Evolutionary conservation across 108 stramenopile genomes (phyloP).

Genomic region (Nitzschia sp.): DNA sequence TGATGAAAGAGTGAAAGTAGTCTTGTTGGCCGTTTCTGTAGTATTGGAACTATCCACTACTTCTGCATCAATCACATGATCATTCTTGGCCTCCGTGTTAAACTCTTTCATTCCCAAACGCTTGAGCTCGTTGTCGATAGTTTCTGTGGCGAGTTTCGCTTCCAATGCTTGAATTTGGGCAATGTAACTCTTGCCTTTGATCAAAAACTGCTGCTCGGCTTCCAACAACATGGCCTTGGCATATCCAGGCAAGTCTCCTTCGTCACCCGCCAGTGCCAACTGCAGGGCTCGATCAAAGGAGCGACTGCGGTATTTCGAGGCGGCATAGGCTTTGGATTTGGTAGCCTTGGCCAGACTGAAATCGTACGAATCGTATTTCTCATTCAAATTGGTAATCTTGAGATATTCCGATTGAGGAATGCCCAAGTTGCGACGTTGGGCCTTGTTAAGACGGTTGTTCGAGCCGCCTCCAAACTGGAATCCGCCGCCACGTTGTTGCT

Average conservation of each 20-base stretch:
- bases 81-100: constrained; percentile 32
- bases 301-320: constrained; percentile 48
- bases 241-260: constrained; percentile 24
- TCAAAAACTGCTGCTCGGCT: constrained; percentile 66
- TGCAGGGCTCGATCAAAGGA: constrained; percentile 65
- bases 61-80: constrained; percentile 20
- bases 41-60: constrained; percentile 20
- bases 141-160: constrained; percentile 49
- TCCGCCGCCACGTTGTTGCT: constrained; percentile 6
- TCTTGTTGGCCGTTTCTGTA: constrained; percentile 11
- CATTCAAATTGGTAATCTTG: constrained; percentile 69
- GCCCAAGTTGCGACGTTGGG: constrained; percentile 57
- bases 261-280: constrained; percentile 15
- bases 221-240: constrained; percentile 51
- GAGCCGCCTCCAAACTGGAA: neutral
- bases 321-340: constrained; percentile 65
- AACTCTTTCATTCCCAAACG: constrained; percentile 47
- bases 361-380: constrained; percentile 65
- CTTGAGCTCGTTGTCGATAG: constrained; percentile 65
- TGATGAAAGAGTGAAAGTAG: neutral
- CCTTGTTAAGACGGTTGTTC: constrained; percentile 9
- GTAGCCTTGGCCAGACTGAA: constrained; percentile 74
- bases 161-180: constrained; percentile 37
- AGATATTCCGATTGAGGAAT: constrained; percentile 65
- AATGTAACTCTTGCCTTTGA: constrained; percentile 44